Evolutionary conservation across 352 stramenopile genomes (phyloP), one percentile per base, ranked within the genome.

Genomic region (Pythium dissotocum): DNA sequence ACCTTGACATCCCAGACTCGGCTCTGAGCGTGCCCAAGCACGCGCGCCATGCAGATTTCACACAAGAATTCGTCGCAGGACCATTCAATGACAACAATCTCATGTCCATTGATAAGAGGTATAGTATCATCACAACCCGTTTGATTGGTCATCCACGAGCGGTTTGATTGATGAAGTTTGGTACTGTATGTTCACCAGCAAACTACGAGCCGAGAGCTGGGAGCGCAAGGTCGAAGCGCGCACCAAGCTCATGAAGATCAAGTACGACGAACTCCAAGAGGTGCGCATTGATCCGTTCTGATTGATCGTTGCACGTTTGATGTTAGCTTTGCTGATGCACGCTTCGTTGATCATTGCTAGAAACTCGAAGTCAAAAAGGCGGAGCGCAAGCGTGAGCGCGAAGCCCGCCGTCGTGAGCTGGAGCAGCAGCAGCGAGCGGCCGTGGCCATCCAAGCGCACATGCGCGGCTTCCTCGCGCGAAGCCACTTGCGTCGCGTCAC

Each of bases 211-310:
- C 24, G 76, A 87, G 67, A 63, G 57, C 48, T 90, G 82, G 82
- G 65, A 89, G 52, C 68, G 70, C 32, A 89, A 89, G 59, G 76
- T 87, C 52, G 73, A 68, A 32, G 64, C 77, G 59, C 78, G 80
- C 46, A 88, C 78, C 10, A 75, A 73, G 54, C 80, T 79, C 35
- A 90, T 90, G 82, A 79, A 82, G 38, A 76, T 83, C 62, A 87
- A 87, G 68, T 83, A 87, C 61, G 73, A 77, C 7, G 78, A 86
- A 67, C 70, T 90, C 46, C 82, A 90, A 67, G 70, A 82, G 24
- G 76, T 78, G 16, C 36, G 53, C 26, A 48, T 33, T 8, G 2
- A 30, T 30, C 28, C 28, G 28, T 30, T 30, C 1, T 6, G 10
- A 24, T 4, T 24, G 21, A 35, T 21, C 4, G 21, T 63, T 57